Evolutionary conservation across 2,329 filamentous ascomycete genomes (phyloP).

Genomic region (Fusarium albidum): DNA sequence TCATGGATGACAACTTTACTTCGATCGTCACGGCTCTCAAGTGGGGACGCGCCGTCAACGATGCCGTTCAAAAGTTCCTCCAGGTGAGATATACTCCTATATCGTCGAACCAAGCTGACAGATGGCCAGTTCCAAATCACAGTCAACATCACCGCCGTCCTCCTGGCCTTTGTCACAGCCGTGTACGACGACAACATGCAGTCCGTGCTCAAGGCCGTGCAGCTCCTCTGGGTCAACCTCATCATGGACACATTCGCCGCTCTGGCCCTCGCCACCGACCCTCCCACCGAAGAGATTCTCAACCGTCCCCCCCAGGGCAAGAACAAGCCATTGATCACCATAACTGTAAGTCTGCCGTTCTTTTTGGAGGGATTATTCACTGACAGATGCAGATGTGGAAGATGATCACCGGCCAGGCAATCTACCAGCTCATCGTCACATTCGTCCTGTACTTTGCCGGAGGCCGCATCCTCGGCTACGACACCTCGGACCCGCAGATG

Average conservation of each 20-base stretch:
- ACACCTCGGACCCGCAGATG: slow-evolving; percentile 48
- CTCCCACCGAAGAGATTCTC: slow-evolving; percentile 50
- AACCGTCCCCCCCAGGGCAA: slow-evolving; percentile 61
- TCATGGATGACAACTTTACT: slow-evolving; percentile 72
- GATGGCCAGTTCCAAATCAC: slow-evolving; percentile 67
- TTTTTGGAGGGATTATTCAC: too few species aligned
- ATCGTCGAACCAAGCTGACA: neutral
- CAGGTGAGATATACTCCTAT: slow-evolving; percentile 51
- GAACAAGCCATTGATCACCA: slow-evolving; percentile 73
- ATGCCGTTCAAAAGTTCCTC: slow-evolving; percentile 70
- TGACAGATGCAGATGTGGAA: slow-evolving; percentile 72
- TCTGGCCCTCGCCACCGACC: slow-evolving; percentile 59
- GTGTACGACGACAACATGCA: slow-evolving; percentile 66
- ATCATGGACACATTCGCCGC: slow-evolving; percentile 76
- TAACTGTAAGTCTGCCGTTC: slow-evolving; percentile 47
- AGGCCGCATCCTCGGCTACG: slow-evolving; percentile 60
- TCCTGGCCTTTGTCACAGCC: slow-evolving; percentile 69
- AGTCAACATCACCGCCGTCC: slow-evolving; percentile 72
- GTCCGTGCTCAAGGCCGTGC: slow-evolving; percentile 70
- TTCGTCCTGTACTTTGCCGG: slow-evolving; percentile 64
- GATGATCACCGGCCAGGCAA: slow-evolving; percentile 84
- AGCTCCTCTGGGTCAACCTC: slow-evolving; percentile 73
- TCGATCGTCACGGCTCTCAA: slow-evolving; percentile 70
- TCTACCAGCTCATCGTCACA: slow-evolving; percentile 73
- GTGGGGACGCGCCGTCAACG: slow-evolving; percentile 70